Evolutionary conservation across 768 basidiomycete species (phyloP).

Genomic region (Suillus ampliporus): DNA sequence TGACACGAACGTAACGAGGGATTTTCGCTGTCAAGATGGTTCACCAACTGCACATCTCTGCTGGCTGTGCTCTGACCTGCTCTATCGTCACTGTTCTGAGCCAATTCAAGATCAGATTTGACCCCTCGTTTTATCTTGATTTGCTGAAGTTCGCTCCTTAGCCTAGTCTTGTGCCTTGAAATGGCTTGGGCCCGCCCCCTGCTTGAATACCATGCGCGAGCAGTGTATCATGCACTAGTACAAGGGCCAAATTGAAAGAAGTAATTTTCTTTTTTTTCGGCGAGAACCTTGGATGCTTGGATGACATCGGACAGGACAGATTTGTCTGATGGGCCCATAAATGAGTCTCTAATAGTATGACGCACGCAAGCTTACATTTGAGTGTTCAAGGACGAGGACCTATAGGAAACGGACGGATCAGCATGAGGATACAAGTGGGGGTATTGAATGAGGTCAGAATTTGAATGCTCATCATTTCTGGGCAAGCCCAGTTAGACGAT

Average conservation of each 20-base stretch:
- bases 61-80: constrained; percentile 53
- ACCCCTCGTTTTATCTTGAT: constrained; percentile 80
- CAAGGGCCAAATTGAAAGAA: constrained; percentile 76
- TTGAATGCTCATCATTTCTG: constrained; percentile 54
- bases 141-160: constrained; percentile 85
- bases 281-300: constrained; percentile 65
- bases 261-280: constrained; percentile 77
- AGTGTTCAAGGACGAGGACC: constrained; percentile 54
- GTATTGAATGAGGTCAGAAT: constrained; percentile 28
- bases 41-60: background rate
- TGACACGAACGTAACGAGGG: constrained; percentile 87
- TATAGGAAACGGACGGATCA: constrained; percentile 33
- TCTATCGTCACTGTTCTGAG: constrained; percentile 60
- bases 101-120: constrained; percentile 67
- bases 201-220: constrained; percentile 87
- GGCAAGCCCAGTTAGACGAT: constrained; percentile 76
- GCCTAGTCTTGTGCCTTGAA: constrained; percentile 86
- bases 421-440: constrained; percentile 20
- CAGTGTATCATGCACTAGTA: constrained; percentile 91
- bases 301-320: constrained; percentile 75
- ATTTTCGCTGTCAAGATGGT: constrained; percentile 55
- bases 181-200: constrained; percentile 89
- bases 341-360: background rate
- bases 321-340: constrained; percentile 64
- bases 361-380: constrained; percentile 71